Evolutionary conservation across 805 yeast genomes (phyloP).

Genomic region (Kluyveromyces siamensis): DNA sequence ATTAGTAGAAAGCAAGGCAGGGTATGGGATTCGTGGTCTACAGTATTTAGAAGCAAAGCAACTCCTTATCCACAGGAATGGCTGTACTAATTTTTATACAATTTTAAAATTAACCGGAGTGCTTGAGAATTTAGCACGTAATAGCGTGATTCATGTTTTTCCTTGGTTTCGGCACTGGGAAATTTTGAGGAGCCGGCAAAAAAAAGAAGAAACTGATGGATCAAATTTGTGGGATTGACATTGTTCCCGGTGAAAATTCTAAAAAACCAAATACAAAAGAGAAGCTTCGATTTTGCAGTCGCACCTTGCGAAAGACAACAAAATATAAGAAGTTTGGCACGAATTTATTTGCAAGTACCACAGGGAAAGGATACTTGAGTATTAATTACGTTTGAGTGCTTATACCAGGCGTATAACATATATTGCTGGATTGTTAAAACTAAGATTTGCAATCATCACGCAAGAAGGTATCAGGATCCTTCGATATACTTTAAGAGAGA

Average conservation of each 20-base stretch:
- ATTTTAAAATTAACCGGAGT: no score
- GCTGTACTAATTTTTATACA: no score
- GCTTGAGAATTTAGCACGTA: no score
- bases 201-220: background rate
- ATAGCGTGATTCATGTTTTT: background rate
- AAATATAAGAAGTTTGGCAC: background rate
- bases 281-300: background rate
- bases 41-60: no score
- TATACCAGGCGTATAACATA: no score
- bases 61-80: no score
- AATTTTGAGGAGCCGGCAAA: background rate
- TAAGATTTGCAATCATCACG: background rate
- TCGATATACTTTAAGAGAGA: background rate
- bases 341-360: background rate
- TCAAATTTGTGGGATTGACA: background rate
- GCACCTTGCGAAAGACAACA: no score
- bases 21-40: no score
- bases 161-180: background rate
- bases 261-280: background rate
- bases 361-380: background rate
- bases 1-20: no score
- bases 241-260: background rate
- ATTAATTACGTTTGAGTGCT: background rate
- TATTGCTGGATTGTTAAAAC: background rate
- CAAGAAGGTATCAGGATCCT: background rate